Percentiles rank a stretch among this genome's conserved stretches.
Evolutionary conservation across 2,329 filamentous ascomycete genomes (phyloP).

Genomic region (Talaromyces sp.): DNA sequence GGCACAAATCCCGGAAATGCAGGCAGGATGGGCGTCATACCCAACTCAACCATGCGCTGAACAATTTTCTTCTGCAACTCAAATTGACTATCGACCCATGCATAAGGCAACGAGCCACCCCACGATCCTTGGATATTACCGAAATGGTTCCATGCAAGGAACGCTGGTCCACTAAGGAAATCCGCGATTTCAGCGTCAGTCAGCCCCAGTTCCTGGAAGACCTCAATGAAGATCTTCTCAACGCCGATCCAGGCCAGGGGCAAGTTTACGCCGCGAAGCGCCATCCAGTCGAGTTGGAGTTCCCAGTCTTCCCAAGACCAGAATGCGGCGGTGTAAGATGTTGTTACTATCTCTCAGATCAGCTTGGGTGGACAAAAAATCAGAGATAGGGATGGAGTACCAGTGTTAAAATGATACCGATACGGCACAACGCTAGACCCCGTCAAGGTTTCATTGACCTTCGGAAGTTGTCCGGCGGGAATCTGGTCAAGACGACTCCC

Average conservation of each 20-base stretch:
- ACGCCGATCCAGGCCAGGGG: slow-evolving; percentile 52
- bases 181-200: slow-evolving; percentile 43
- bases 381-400: slow-evolving; percentile 23
- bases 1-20: slow-evolving; percentile 53
- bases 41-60: slow-evolving; percentile 49
- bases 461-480: slow-evolving; percentile 29
- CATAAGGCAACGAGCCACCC: slow-evolving; percentile 42
- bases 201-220: slow-evolving; percentile 47
- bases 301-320: slow-evolving; percentile 56
- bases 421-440: slow-evolving; percentile 46
- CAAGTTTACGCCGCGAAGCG: slow-evolving; percentile 51
- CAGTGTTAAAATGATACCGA: slow-evolving; percentile 52
- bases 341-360: slow-evolving; percentile 43
- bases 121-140: slow-evolving; percentile 53
- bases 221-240: slow-evolving; percentile 50
- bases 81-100: slow-evolving; percentile 50
- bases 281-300: slow-evolving; percentile 51
- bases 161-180: slow-evolving; percentile 51
- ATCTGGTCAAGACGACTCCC: slow-evolving; percentile 39
- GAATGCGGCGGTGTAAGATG: slow-evolving; percentile 51
- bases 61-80: slow-evolving; percentile 50
- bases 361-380: background rate
- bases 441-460: slow-evolving; percentile 32
- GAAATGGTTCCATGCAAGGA: slow-evolving; percentile 54
- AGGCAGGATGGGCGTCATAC: slow-evolving; percentile 52